phyloP scores from a whole-genome alignment of 2,329 filamentous ascomycete species.

The Xylaria multiplex region DNA sequence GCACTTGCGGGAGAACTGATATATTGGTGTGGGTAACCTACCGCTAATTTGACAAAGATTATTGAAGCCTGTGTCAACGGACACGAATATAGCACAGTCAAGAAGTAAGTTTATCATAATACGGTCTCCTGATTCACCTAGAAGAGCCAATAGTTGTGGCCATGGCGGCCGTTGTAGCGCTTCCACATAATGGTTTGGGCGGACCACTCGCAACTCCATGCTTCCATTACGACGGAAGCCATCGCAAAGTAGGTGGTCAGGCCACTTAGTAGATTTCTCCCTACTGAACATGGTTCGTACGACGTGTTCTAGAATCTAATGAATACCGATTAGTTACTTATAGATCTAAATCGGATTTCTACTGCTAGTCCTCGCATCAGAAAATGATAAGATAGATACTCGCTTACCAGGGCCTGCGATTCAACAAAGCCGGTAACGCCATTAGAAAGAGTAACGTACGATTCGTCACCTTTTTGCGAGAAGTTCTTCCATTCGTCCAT shows the following conservation, averaged over 20 bases:
- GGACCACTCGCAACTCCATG: slow-evolving; percentile 67
- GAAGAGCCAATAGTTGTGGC: slow-evolving; percentile 76
- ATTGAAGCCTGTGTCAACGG: slow-evolving; percentile 66
- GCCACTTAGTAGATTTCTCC: slow-evolving; percentile 60
- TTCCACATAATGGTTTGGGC: slow-evolving; percentile 76
- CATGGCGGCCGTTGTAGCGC: slow-evolving; percentile 76
- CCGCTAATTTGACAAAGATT: slow-evolving; percentile 86
- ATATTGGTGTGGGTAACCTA: slow-evolving; percentile 50
- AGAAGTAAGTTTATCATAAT: slow-evolving; percentile 82
- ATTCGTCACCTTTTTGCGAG: slow-evolving; percentile 70
- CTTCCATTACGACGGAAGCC: slow-evolving; percentile 71
- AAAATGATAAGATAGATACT: slow-evolving; percentile 19
- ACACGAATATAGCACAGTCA: slow-evolving; percentile 79
- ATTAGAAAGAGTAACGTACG: slow-evolving; percentile 63
- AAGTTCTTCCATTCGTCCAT: slow-evolving; percentile 68
- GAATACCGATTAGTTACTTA: slow-evolving; percentile 30
- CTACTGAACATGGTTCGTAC: slow-evolving; percentile 81
- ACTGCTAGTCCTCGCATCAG: background rate
- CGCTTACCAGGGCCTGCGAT: slow-evolving; percentile 71
- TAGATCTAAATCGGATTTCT: background rate
- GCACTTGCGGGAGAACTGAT: slow-evolving; percentile 8
- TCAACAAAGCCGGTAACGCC: slow-evolving; percentile 57
- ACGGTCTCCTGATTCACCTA: slow-evolving; percentile 79
- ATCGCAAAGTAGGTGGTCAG: slow-evolving; percentile 83
- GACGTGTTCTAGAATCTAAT: slow-evolving; percentile 78